Evolutionary conservation across 768 basidiomycete species (phyloP), one percentile per base, ranked within the genome.

Genomic region (Cystoderma amianthinum): DNA sequence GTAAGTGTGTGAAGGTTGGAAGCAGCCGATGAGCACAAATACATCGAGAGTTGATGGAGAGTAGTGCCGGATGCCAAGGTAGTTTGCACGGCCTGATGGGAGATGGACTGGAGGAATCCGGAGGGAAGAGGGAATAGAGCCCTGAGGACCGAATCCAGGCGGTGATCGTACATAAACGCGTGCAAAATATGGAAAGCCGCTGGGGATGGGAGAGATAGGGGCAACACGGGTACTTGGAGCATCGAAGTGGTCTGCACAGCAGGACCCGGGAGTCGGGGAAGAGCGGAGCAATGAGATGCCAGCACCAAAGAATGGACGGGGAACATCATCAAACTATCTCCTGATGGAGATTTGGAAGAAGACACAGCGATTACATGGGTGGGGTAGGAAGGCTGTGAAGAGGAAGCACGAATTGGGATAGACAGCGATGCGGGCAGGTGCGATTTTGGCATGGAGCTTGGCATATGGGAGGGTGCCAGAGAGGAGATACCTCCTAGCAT

Each of bases 201-300:
- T 0, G 84, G 77, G 2, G 82, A 80, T 2, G 88, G 87, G 10
- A 91, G 68, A 32, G 74, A 67, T 49, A 91, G 60, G 2, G 79
- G 80, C 10, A 88, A 67, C 13, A 90, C 74, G 16, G 88, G 86
- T 3, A 90, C 54, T n/a, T 67, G 58, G 40, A 72, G 46, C 32
- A 52, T 60, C 15, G 51, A 49, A 7, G 49, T 53, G 9, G 62
- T 48, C 5, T 56, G 53, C 3, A 55, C 55, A 0, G 60, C 51
- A 1, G 68, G 60, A 0, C 64, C 47, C 1, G 80, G 72, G 5
- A 80, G 60, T 18, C 66, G 58, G 19, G 78, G 78, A 43, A 82
- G 63, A 42, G 69, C 62, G 5, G 80, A 65, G 59, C 78, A 85
- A 48, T 78, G 64, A 2, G 78, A 65, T 1, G 80, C 80, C 40